Evolutionary conservation across 495 filamentous ascomycete genomes (phyloP).

Genomic region (Podospora sp.): DNA sequence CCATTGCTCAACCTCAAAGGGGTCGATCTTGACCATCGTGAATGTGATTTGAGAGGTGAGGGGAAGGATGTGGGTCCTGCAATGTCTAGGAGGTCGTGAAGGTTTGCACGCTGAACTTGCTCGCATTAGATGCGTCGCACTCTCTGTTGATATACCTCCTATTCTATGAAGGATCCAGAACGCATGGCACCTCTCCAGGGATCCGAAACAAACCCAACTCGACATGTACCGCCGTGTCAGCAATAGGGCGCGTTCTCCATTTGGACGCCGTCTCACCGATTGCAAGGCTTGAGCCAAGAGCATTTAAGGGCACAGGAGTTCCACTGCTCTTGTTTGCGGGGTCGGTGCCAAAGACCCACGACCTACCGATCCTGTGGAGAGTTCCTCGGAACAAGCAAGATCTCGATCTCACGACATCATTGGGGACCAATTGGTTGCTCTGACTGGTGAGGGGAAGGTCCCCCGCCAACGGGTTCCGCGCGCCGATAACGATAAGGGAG

Average conservation of each 20-base stretch:
- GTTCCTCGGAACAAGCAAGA: neutral
- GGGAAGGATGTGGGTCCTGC: neutral
- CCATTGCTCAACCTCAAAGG: constrained; percentile 88
- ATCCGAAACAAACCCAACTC: neutral
- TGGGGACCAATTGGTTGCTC: neutral
- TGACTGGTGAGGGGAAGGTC: neutral
- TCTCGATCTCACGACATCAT: neutral
- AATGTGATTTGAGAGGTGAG: neutral
- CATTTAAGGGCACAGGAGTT: neutral
- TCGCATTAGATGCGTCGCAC: neutral
- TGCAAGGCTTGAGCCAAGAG: no score
- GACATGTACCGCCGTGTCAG: neutral
- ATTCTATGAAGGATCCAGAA: neutral
- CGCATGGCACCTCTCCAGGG: no score
- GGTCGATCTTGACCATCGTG: constrained; percentile 68
- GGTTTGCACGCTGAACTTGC: neutral
- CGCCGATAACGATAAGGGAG: neutral
- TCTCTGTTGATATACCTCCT: neutral
- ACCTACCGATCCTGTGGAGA: neutral
- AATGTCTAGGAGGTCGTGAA: neutral
- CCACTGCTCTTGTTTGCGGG: neutral
- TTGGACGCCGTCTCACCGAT: no score
- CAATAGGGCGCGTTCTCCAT: neutral
- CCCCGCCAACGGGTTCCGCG: neutral
- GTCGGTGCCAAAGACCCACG: neutral